These are phyloP conservation scores for Sporothrix pallida DNA, from an alignment of 2,329 filamentous ascomycete genomes.

Conservation along the genomic window DNA sequence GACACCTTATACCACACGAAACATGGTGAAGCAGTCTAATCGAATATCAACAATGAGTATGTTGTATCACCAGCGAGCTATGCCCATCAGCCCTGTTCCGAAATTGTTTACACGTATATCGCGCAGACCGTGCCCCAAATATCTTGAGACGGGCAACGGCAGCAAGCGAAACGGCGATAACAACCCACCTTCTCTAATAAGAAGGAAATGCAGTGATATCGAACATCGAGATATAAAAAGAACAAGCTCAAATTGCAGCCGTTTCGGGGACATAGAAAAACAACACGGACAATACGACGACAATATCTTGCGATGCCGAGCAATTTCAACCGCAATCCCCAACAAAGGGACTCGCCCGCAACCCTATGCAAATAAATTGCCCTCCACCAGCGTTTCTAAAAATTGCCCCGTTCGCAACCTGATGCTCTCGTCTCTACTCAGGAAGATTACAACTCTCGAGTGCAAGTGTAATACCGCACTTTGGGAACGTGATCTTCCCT, in stretches of 20 bases:
- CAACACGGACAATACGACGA: neutral
- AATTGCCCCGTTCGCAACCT: conserved; percentile 14
- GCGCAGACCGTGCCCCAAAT: neutral
- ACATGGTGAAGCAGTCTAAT: neutral
- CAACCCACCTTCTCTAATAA: conserved; percentile 5
- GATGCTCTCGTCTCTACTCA: neutral
- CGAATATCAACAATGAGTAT: neutral
- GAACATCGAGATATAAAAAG: conserved; percentile 4
- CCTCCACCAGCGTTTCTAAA: conserved; percentile 30
- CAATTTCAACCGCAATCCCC: neutral
- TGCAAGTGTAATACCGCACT: neutral
- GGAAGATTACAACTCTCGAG: too few relatives aligned
- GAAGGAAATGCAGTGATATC: conserved; percentile 1
- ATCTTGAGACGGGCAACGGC: neutral
- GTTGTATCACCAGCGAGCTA: neutral
- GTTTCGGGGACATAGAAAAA: conserved; percentile 11
- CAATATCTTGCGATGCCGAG: conserved; percentile 13
- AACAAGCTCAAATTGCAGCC: neutral
- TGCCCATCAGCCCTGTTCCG: neutral
- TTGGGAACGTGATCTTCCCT: neutral
- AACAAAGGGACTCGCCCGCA: neutral
- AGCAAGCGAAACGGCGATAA: neutral
- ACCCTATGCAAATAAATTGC: conserved; percentile 28
- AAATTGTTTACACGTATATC: neutral
- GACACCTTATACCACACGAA: neutral